A percentile compares a stretch with the other conserved stretches of the same genome.
phyloP scores from a whole-genome alignment of 108 stramenopile species.

The Pseudonitzschia delicatissima region DNA sequence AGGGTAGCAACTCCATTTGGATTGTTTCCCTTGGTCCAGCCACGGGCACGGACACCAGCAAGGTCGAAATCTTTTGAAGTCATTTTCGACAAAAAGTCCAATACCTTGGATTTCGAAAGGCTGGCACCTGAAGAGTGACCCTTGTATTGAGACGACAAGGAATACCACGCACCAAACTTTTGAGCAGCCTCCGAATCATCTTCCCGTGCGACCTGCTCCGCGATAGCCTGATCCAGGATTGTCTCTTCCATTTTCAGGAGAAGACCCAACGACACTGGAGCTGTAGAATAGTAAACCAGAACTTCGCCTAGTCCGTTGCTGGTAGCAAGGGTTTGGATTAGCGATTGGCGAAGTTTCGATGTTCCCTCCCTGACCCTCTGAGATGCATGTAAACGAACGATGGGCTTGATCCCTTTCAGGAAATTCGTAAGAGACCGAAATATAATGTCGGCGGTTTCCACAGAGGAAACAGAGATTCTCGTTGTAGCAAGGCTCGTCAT shows the following conservation, averaged over 20 bases:
- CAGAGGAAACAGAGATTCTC: background rate
- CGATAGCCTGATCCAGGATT: constrained; percentile 15
- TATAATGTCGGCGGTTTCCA: constrained; percentile 24
- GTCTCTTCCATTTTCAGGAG: constrained; percentile 17
- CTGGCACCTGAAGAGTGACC: background rate
- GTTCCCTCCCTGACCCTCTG: constrained; percentile 7
- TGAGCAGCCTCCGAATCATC: background rate
- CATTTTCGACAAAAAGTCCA: constrained; percentile 17
- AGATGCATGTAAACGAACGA: constrained; percentile 23
- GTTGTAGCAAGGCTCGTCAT: constrained; percentile 20
- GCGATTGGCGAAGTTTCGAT: constrained; percentile 11
- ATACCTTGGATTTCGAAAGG: constrained; percentile 9
- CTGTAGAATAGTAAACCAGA: constrained; percentile 31
- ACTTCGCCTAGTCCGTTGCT: constrained; percentile 33
- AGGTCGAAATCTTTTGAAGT: constrained; percentile 24
- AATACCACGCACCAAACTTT: constrained; percentile 30
- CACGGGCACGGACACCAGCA: constrained; percentile 10
- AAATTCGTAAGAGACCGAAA: constrained; percentile 22
- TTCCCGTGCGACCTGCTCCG: constrained; percentile 9
- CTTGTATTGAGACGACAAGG: constrained; percentile 4
- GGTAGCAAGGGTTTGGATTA: constrained; percentile 27
- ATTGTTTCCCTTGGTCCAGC: constrained; percentile 15
- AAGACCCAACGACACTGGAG: constrained; percentile 24
- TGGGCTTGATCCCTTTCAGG: constrained; percentile 10
- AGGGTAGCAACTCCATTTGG: constrained; percentile 6